These are phyloP conservation scores for Bothriochloa decipiens DNA, from an alignment of 176 grass and related monocot genomes.

Conservation along the genomic window DNA sequence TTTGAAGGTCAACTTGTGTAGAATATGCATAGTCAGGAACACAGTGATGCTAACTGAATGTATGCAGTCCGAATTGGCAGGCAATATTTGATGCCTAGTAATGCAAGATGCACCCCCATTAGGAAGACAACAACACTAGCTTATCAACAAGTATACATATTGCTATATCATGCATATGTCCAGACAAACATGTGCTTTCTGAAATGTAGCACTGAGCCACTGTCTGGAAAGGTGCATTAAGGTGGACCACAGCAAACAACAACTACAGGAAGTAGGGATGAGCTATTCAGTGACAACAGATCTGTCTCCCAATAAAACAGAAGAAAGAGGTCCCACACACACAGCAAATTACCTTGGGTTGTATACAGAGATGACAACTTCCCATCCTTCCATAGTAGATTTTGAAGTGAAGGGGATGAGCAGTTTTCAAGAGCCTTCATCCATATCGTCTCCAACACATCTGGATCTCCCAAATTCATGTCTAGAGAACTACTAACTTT, in stretches of 20 bases:
- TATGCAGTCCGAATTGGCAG: neutral
- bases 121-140: conserved; percentile 20
- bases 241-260: conserved; percentile 26
- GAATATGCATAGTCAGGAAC: neutral
- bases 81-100: neutral
- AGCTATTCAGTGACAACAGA: conserved; percentile 17
- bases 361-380: conserved; percentile 77
- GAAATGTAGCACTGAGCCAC: conserved; percentile 24
- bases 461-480: conserved; percentile 67
- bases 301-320: conserved; percentile 25
- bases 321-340: conserved; percentile 12
- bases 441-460: conserved; percentile 78
- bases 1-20: too few relatives aligned
- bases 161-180: conserved; percentile 14
- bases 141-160: conserved; percentile 25
- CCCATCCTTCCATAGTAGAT: conserved; percentile 65
- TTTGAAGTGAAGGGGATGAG: conserved; percentile 53
- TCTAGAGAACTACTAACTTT: conserved; percentile 51
- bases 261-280: conserved; percentile 24
- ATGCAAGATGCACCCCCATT: conserved; percentile 10
- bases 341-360: conserved; percentile 64
- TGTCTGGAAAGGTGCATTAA: conserved; percentile 34
- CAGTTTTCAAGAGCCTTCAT: conserved; percentile 82
- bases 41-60: neutral
- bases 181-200: conserved; percentile 47